Evolutionary conservation across 2,329 filamentous ascomycete species (phyloP), one percentile per base, ranked within the genome.

Genomic region (Lizonia empirigonia): DNA sequence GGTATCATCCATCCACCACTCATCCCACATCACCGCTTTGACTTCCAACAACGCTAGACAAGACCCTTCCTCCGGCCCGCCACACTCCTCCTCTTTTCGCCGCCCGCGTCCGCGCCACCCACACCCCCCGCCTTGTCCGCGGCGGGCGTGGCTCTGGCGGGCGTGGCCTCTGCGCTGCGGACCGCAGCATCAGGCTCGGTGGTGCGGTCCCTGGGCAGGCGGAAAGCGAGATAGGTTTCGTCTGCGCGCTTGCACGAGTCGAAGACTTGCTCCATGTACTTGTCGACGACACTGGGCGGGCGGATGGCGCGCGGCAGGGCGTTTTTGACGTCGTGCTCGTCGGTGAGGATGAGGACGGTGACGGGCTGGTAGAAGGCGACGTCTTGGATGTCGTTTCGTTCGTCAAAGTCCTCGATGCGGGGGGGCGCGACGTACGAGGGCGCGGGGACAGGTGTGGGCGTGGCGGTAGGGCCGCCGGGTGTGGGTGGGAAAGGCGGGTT

Each of bases 361-460:
- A 92, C 81, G 2, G 89, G 89, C 60, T 92, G 87, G 67, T 91
- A 93, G 72, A 72, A 65, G 8, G 68, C 67, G n/a, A 72, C 64
- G 26, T 71, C 62, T 37, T 62, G 63, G 34, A 70, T 62, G 34
- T 72, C 68, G 82, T 83, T 48, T 82, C 80, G 70, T 60, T 56
- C 73, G 64, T 72, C 66, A 12, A 71, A 71, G 44, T 71, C 68
- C 55, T 72, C 68, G 33, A 71, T 70, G 12, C 69, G 62, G 9
- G 68, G 65, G 7, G 66, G 64, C 6, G 67, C 63, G 2, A 63
- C 26, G 33, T 62, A 68, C n/a, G 59, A 56, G 3, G 59, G 16
- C 16, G 44, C 55, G 15, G 55, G 41, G 16, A 47, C 49, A 4
- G 44, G 52, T 36, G 59, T 63, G 13, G 60, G 58, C 13, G 62